Base-by-base conservation (phyloP, 2,329 filamentous ascomycete genomes). In the Curvularia lunata region DNA sequence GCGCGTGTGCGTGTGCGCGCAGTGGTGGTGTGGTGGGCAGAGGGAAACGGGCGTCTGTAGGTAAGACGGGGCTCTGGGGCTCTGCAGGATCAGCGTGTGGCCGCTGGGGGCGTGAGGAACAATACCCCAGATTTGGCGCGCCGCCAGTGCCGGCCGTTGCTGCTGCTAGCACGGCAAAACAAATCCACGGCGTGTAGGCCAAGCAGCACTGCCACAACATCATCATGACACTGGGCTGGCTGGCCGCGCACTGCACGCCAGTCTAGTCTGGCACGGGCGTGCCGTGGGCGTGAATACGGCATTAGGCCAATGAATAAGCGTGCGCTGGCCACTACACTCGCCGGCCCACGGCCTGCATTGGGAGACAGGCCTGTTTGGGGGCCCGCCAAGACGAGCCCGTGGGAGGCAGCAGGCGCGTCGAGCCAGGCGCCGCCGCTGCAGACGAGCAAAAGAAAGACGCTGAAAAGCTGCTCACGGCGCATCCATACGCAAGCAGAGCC, bases 161-260 rank as follows among this genome's bases (percentile, higher is more conserved):
- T 56, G 25, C 56, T 37, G 25, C 4, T 34, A n/a, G 18, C 38
- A 51, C 43, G 43, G 18, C 28, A 47, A 54, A 42, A 49, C 53
- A 60, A 63, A 54, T 42, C 59, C 25, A 16, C 10, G n/a, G n/a
- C n/a, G n/a, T n/a, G n/a, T n/a, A 19, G 19, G 65, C 65, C 65
- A 68, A 63, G 64, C 9, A 25, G 54, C 56, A 58, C 61, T 56
- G 61, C 63, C 63, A 59, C 63, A 50, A 13, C 67, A 66, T 65
- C 64, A 67, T 63, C 50, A 58, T 32, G 23, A 8, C 27, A 54
- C 51, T 48, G 41, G 63, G 64, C 65, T 66, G 63, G 48, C 41
- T 57, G 61, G 55, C 58, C 60, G 59, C 57, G 54, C 52, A 54
- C 51, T 48, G 59, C 57, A 56, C 32, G 54, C 66, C 62, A 56